Base-by-base conservation (phyloP, 2,329 filamentous ascomycete species). In the Colletotrichum echinochloae region DNA sequence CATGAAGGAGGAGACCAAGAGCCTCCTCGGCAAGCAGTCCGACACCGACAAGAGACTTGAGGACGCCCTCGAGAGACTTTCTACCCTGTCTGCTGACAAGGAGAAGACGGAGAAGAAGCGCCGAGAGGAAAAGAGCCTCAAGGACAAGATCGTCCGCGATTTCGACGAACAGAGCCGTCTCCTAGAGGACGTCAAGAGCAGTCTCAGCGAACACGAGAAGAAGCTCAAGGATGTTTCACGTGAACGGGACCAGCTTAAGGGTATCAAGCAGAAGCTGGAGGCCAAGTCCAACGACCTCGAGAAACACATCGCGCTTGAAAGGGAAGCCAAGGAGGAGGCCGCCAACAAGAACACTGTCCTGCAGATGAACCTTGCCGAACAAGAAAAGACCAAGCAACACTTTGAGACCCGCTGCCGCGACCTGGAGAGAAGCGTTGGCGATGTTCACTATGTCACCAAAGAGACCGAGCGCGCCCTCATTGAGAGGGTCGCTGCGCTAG, bases 401-500 rank as follows among this genome's bases (percentile, higher is more conserved):
- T 61, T 64, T 16, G 62, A 70, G 51, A 39, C 52, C 2, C 46
- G 59, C 14, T 59, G 60, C n/a, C 62, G 56, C 7, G 72, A 65
- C 37, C 30, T 73, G 16, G 51, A 62, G 60, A 70, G 61, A 20
- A 71, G 70, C 28, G 52, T 73, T 28, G 66, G 71, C 11, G 70
- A 73, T 16, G 49, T 46, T n/a, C 44, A 66, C 39, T 65, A 63
- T 41, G 70, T 73, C 26, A 70, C 65, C 37, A 72, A 61, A 23
- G 62, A 63, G 30, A 69, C 71, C 3, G 66, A 73, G 55, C 35
- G 54, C 1, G 63, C 70, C 5, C 64, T 72, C 56, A 71, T 73
- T n/a, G 70, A 72, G 64, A 55, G 65, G 2, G 67, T 73, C 28
- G 72, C 71, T 41, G 71, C 70, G 18, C 66, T 72, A 0, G 72